Conservation (phyloP, 2,329 filamentous ascomycete genomes). For the Claviceps pazoutovae region DNA sequence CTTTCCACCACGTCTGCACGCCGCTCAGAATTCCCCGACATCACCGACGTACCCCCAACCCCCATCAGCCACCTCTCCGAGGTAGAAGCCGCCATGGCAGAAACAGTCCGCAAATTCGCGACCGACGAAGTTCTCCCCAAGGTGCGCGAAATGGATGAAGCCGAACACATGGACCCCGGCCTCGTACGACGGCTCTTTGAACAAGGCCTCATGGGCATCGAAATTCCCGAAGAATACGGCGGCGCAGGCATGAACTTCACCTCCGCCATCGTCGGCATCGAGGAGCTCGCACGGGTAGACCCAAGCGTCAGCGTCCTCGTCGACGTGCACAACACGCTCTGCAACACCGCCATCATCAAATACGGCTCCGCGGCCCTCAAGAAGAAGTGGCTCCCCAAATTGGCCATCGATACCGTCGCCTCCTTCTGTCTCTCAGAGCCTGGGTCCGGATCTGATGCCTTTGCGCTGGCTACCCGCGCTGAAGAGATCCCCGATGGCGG, state of each 20-base stretch:
- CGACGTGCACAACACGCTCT: constrained; percentile 95
- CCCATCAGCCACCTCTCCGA: constrained; percentile 90
- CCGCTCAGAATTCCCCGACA: constrained; percentile 37
- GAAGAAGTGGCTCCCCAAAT: constrained; percentile 75
- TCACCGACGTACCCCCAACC: constrained; percentile 70
- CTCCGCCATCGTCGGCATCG: constrained; percentile 85
- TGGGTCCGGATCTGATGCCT: constrained; percentile 86
- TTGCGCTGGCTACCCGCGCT: constrained; percentile 85
- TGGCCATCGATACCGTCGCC: constrained; percentile 80
- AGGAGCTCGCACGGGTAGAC: constrained; percentile 87
- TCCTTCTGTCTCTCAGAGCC: constrained; percentile 92
- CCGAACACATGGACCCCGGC: constrained; percentile 77
- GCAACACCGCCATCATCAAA: constrained; percentile 84
- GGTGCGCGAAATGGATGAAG: constrained; percentile 94
- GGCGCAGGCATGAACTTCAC: constrained; percentile 95
- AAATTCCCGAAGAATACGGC: constrained; percentile 84
- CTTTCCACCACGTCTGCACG: constrained; percentile 47
- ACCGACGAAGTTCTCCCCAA: constrained; percentile 78
- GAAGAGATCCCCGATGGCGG: constrained; percentile 61
- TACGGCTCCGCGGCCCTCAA: constrained; percentile 65
- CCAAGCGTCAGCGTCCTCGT: constrained; percentile 90
- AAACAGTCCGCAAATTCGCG: constrained; percentile 83
- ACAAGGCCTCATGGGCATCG: constrained; percentile 91
- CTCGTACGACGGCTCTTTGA: constrained; percentile 92
- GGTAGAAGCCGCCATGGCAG: constrained; percentile 76